Evolutionary conservation across 345 rosid genomes (phyloP).

Genomic region (Eucalyptus guilfoylei): DNA sequence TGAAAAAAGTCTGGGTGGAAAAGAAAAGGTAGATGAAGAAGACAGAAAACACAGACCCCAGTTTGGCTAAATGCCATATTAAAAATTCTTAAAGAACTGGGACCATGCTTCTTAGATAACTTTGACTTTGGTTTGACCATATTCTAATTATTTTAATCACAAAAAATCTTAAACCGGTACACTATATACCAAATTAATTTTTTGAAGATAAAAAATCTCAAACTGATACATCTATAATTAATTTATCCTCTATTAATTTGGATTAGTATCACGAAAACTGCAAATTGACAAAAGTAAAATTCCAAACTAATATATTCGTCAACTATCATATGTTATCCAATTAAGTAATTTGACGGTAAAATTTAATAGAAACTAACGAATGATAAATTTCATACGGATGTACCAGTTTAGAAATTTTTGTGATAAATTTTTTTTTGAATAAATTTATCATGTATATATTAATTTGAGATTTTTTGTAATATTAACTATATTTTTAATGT

Average conservation of each 20-base stretch:
- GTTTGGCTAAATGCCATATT: not conserved
- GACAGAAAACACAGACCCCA: not conserved
- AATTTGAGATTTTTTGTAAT: too few species aligned
- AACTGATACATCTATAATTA: fast-evolving
- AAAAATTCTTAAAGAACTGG: not conserved
- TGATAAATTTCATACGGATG: fast-evolving
- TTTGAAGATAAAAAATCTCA: too few species aligned
- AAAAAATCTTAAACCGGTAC: fast-evolving
- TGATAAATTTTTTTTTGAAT: too few species aligned
- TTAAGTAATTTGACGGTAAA: too few species aligned
- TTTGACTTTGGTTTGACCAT: not conserved
- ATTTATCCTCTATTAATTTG: too few species aligned
- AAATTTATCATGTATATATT: fast-evolving
- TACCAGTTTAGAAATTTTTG: fast-evolving
- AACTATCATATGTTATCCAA: fast-evolving
- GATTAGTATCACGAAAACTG: too few species aligned
- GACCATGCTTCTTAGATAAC: not conserved
- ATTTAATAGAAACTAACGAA: fast-evolving
- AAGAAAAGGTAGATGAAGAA: not conserved
- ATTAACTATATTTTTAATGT: not conserved
- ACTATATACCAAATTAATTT: too few species aligned
- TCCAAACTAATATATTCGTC: fast-evolving
- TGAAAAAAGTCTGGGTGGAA: not conserved
- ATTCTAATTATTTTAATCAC: not conserved
- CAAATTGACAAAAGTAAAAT: too few species aligned